phyloP scores from a whole-genome alignment of 495 filamentous ascomycete species.

The Staphylotrichum longicolle region DNA sequence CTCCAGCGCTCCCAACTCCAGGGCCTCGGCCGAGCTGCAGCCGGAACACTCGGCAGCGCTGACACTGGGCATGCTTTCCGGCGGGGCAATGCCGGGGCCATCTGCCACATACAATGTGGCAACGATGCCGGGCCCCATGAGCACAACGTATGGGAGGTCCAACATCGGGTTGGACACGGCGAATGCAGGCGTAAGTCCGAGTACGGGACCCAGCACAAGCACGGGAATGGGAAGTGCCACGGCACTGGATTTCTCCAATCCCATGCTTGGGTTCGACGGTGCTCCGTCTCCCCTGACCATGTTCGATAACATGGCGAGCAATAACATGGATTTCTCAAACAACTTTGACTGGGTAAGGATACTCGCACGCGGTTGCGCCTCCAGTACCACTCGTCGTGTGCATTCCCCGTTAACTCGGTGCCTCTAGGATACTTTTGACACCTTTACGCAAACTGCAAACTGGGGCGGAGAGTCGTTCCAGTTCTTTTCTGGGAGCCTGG shows the following conservation, averaged over 20 bases:
- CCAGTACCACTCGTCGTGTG: not conserved
- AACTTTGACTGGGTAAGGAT: slow-evolving; percentile 74
- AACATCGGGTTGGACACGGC: slow-evolving; percentile 34
- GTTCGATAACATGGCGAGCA: slow-evolving; percentile 48
- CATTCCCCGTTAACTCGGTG: not conserved
- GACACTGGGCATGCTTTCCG: slow-evolving; percentile 75
- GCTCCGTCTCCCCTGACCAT: slow-evolving; percentile 56
- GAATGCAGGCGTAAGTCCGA: not conserved
- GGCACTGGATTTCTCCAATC: slow-evolving; percentile 52
- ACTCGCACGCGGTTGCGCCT: not conserved
- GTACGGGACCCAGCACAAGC: slow-evolving; percentile 2
- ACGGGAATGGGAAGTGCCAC: slow-evolving; percentile 31
- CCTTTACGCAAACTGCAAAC: slow-evolving; percentile 48
- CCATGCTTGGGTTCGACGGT: slow-evolving; percentile 52
- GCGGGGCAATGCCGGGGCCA: slow-evolving; percentile 62
- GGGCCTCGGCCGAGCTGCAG: slow-evolving; percentile 39
- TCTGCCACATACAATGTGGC: slow-evolving; percentile 34
- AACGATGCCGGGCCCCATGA: slow-evolving; percentile 37
- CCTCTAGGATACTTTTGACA: slow-evolving; percentile 48
- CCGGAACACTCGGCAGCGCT: slow-evolving; percentile 72
- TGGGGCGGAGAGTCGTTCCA: slow-evolving; percentile 49
- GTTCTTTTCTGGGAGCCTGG: slow-evolving; percentile 46
- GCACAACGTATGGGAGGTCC: slow-evolving; percentile 37
- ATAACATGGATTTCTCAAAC: slow-evolving; percentile 43
- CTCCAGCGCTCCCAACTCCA: slow-evolving; percentile 32